Evolutionary conservation across 2,329 filamentous ascomycete genomes (phyloP).

Genomic region (Xylaria sp.): DNA sequence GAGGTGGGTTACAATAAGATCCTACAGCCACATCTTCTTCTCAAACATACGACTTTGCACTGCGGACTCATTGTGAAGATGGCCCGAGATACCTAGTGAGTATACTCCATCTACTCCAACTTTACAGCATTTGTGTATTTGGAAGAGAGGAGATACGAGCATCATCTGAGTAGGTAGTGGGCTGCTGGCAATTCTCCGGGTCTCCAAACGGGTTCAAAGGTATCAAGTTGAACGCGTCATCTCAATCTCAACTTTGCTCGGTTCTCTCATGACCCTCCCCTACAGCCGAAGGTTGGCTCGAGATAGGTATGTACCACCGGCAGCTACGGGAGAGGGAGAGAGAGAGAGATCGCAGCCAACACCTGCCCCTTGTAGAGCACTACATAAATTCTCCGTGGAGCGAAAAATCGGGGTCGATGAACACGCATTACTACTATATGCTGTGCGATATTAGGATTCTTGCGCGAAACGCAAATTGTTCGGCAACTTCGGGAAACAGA

Average conservation of each 20-base stretch:
- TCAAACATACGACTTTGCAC: conserved; percentile 17
- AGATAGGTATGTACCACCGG: neutral
- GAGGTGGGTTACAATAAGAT: conserved; percentile 28
- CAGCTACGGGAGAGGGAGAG: conserved; percentile 1
- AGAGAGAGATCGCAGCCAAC: neutral
- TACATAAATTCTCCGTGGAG: conserved; percentile 17
- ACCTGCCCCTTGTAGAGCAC: neutral
- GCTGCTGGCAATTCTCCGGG: neutral
- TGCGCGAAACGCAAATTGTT: conserved; percentile 13
- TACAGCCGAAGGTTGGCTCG: conserved; percentile 4
- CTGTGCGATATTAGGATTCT: conserved; percentile 30
- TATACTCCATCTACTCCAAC: conserved; percentile 12
- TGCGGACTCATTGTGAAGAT: conserved; percentile 6
- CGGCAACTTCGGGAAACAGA: conserved; percentile 26
- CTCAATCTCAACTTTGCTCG: conserved; percentile 4
- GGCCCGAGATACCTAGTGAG: neutral
- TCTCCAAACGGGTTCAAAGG: neutral
- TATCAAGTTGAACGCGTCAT: conserved; percentile 22
- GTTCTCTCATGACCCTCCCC: conserved; percentile 1
- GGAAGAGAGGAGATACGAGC: conserved; percentile 11
- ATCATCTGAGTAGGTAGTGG: neutral
- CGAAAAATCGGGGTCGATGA: conserved; percentile 18
- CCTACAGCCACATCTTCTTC: conserved; percentile 11
- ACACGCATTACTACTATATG: conserved; percentile 3
- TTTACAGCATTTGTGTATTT: neutral